Conservation (phyloP, 768 basidiomycete species). For the Phylloporus sp. region DNA sequence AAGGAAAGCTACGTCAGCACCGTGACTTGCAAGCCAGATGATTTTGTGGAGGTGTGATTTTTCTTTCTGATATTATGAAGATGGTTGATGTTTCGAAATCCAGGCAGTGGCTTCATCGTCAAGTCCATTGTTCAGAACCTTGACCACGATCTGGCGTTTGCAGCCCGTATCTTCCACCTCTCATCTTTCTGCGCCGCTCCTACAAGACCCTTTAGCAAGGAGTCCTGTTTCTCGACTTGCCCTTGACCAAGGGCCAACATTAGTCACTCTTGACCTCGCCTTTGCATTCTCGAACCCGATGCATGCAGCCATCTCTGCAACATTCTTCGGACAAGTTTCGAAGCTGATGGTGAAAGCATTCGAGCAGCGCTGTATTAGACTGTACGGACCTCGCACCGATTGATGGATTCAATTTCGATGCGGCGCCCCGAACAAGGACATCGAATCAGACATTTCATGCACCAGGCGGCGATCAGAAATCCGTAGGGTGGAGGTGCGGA, state of each 20-base stretch:
- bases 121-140: constrained; percentile 67
- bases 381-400: constrained; percentile 53
- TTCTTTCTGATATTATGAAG: background rate
- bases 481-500: no score
- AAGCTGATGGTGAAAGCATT: constrained; percentile 90
- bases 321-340: constrained; percentile 85
- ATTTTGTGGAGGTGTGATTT: constrained; percentile 61
- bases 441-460: background rate
- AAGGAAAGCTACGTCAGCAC: constrained; percentile 82
- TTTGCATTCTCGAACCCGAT: constrained; percentile 87
- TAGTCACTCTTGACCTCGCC: constrained; percentile 78
- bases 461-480: no score
- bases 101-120: constrained; percentile 70
- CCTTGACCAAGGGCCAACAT: constrained; percentile 47
- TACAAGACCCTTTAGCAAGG: constrained; percentile 2
- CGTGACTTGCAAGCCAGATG: constrained; percentile 74
- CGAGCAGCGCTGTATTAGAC: constrained; percentile 69
- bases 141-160: constrained; percentile 72
- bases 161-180: constrained; percentile 47
- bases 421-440: background rate
- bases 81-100: constrained; percentile 9
- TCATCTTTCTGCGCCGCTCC: constrained; percentile 28
- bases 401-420: constrained; percentile 5
- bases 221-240: background rate
- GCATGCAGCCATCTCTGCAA: constrained; percentile 74